phyloP scores from a whole-genome alignment of 2,329 filamentous ascomycete species.

The Venturiaceae sp. region DNA sequence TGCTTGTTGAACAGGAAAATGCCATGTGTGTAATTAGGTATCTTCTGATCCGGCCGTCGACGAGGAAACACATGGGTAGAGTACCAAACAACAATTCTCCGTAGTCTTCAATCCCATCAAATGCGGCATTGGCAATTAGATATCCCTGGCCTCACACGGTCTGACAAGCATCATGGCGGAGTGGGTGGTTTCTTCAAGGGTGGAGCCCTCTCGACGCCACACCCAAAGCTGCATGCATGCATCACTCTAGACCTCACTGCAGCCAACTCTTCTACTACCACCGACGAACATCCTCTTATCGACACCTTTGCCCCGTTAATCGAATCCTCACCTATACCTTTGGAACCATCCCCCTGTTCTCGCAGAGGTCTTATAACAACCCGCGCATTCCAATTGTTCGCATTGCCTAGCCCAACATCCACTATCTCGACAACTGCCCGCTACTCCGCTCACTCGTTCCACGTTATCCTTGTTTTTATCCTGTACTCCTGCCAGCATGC shows the following conservation, averaged over 20 bases:
- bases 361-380: neutral
- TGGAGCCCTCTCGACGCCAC: too few relatives aligned
- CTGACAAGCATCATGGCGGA: neutral
- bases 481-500: neutral
- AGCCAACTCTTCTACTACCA: neutral
- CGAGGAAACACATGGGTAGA: neutral
- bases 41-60: neutral
- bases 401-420: neutral
- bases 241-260: neutral
- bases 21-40: too few relatives aligned
- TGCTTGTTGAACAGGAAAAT: too few relatives aligned
- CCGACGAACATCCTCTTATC: neutral
- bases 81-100: neutral
- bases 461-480: neutral
- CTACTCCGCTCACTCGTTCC: neutral
- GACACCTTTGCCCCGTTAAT: neutral
- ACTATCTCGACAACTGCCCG: neutral
- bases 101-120: neutral
- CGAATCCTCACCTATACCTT: neutral
- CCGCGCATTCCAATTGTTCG: neutral
- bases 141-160: too few relatives aligned
- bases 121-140: neutral
- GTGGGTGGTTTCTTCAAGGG: too few relatives aligned
- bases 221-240: too few relatives aligned
- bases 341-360: neutral